phyloP scores from a whole-genome alignment of 2,329 filamentous ascomycete species.

The Grosmannia serpens region DNA sequence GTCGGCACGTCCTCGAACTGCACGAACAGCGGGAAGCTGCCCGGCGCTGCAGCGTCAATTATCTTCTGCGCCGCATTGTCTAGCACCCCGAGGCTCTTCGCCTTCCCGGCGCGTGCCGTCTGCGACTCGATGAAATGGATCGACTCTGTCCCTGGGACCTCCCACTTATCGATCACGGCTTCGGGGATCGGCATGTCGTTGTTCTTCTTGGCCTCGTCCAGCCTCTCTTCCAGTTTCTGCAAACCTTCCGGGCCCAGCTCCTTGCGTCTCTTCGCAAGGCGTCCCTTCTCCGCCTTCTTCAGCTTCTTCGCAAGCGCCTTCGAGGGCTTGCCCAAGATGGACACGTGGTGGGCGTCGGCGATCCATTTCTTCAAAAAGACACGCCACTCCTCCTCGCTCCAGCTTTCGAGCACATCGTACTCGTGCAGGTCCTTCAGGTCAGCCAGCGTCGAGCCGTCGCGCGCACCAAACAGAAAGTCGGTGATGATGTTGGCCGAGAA shows the following conservation, averaged over 20 bases:
- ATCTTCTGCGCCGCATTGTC: slow-evolving; percentile 61
- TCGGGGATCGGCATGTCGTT: slow-evolving; percentile 82
- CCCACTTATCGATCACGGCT: slow-evolving; percentile 68
- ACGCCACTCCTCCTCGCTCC: slow-evolving; percentile 78
- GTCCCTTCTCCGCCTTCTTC: slow-evolving; percentile 68
- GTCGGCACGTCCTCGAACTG: slow-evolving; percentile 93
- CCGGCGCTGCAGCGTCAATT: slow-evolving; percentile 53
- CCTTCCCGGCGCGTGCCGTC: slow-evolving; percentile 72
- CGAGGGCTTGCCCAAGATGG: slow-evolving; percentile 80
- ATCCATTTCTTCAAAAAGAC: slow-evolving; percentile 75
- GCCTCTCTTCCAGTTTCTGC: slow-evolving; percentile 57
- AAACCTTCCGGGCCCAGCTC: slow-evolving; percentile 74
- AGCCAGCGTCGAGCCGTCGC: slow-evolving; percentile 66
- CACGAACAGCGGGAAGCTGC: slow-evolving; percentile 60
- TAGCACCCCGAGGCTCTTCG: slow-evolving; percentile 55
- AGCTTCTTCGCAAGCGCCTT: slow-evolving; percentile 65
- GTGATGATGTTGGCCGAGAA: slow-evolving; percentile 80
- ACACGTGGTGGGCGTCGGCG: slow-evolving; percentile 73
- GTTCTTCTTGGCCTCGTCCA: slow-evolving; percentile 74
- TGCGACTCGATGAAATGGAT: slow-evolving; percentile 90
- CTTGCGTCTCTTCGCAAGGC: slow-evolving; percentile 68
- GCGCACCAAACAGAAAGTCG: slow-evolving; percentile 81
- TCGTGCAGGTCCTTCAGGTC: slow-evolving; percentile 45
- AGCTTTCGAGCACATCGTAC: slow-evolving; percentile 61
- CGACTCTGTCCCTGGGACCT: slow-evolving; percentile 74